These are phyloP conservation scores for Fusarium hainanense DNA, from an alignment of 2,329 filamentous ascomycete species.

Conservation along the genomic window DNA sequence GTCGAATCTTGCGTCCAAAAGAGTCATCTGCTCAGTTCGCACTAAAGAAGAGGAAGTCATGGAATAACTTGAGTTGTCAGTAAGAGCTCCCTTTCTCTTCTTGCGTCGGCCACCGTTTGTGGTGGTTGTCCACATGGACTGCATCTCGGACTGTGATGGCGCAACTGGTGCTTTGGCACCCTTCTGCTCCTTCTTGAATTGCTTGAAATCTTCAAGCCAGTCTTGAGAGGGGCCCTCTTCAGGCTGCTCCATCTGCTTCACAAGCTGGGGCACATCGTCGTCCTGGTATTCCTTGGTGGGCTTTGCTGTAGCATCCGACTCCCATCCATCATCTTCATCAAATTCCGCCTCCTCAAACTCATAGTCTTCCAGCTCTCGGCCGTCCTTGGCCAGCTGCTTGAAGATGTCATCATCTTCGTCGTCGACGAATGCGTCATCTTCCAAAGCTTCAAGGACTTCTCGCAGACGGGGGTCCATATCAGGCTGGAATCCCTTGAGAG, in stretches of 20 bases:
- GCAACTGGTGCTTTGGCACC: conserved; percentile 55
- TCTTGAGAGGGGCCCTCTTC: conserved; percentile 76
- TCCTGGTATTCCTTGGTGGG: conserved; percentile 69
- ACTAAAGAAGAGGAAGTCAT: conserved; percentile 92
- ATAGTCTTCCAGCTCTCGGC: conserved; percentile 77
- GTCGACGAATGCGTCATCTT: conserved; percentile 94
- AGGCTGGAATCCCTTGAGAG: conserved; percentile 91
- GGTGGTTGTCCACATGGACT: conserved; percentile 79
- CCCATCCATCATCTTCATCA: conserved; percentile 85
- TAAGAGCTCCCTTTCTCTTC: conserved; percentile 95
- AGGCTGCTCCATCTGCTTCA: conserved; percentile 59
- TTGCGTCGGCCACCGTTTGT: conserved; percentile 84
- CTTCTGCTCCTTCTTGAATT: conserved; percentile 88
- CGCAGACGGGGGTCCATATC: conserved; percentile 96
- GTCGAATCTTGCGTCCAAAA: conserved; percentile 92
- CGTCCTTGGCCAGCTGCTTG: conserved; percentile 74
- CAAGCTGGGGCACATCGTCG: conserved; percentile 61
- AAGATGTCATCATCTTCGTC: conserved; percentile 91
- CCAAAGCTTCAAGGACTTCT: conserved; percentile 91
- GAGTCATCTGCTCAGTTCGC: conserved; percentile 85
- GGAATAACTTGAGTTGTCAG: conserved; percentile 85
- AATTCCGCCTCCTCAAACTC: conserved; percentile 79
- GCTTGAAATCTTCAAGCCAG: conserved; percentile 93
- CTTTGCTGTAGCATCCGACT: conserved; percentile 91
- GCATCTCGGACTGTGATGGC: conserved; percentile 68